Percentiles rank a stretch among this genome's conserved stretches.
Evolutionary conservation across 345 rosid genomes (phyloP).

Genomic region (Geranium brycei): DNA sequence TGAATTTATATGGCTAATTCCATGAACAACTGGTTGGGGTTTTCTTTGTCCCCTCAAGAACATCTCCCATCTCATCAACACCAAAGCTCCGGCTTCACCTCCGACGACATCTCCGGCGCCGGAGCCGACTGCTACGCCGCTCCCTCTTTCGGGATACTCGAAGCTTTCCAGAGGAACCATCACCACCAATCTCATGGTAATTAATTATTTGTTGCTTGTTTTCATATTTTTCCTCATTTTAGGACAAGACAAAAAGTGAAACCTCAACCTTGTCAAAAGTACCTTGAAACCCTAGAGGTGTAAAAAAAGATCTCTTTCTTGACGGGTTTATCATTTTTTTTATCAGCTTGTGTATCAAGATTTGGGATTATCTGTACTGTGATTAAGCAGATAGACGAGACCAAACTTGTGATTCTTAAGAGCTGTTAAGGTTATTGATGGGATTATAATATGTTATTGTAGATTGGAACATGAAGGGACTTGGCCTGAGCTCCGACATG

Average conservation of each 20-base stretch:
- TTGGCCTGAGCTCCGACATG: conserved; percentile 23
- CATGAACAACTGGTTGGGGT: conserved; percentile 73
- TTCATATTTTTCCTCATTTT: too few species aligned
- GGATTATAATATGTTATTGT: conserved; percentile 2
- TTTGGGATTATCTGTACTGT: too few species aligned
- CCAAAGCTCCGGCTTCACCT: conserved; percentile 21
- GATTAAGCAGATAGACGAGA: too few species aligned
- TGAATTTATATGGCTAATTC: conserved; percentile 3
- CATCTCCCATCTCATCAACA: conserved; percentile 4
- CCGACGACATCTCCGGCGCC: conserved; percentile 10
- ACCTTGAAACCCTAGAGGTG: conserved; percentile 18
- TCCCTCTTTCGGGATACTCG: conserved; percentile 39
- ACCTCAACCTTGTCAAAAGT: not conserved
- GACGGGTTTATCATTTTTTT: not conserved
- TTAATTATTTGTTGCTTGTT: too few species aligned
- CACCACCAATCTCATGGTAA: conserved; percentile 42
- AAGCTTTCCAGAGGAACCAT: conserved; percentile 46
- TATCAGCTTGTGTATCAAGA: too few species aligned
- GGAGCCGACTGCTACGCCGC: conserved; percentile 19
- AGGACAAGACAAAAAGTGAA: too few species aligned
- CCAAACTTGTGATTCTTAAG: too few species aligned
- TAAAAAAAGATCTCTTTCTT: not conserved
- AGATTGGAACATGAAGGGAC: conserved; percentile 61
- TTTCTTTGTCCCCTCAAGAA: conserved; percentile 66
- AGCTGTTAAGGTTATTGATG: too few species aligned